Percentiles rank a stretch among this genome's conserved stretches.
phyloP scores from a whole-genome alignment of 495 filamentous ascomycete genomes.

The Annulohypoxylon bovei region DNA sequence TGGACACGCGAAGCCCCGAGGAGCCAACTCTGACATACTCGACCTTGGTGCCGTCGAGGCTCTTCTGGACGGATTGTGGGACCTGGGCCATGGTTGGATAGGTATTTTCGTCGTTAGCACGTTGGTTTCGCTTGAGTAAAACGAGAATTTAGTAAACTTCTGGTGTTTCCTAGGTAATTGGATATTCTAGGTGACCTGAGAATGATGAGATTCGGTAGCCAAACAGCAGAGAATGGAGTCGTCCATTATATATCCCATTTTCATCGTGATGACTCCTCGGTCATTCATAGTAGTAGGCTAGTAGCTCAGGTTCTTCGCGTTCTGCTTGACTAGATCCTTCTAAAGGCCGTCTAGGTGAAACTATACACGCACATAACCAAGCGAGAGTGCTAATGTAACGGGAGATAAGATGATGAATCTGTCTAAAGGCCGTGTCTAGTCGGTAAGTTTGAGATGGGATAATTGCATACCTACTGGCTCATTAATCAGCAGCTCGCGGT shows the following conservation, averaged over 20 bases:
- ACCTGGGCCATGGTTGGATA: conserved; percentile 14
- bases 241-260: conserved; percentile 3
- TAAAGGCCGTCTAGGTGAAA: background rate
- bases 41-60: conserved; percentile 32
- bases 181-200: background rate
- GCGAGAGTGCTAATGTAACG: background rate
- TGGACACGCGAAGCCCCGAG: conserved; percentile 69
- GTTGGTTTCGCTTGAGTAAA: background rate
- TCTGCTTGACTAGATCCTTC: background rate
- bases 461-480: background rate
- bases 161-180: background rate
- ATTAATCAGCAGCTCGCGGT: conserved; percentile 22
- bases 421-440: background rate
- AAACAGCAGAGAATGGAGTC: background rate
- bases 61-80: conserved; percentile 34
- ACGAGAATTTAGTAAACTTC: background rate
- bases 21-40: conserved; percentile 32
- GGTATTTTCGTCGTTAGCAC: background rate
- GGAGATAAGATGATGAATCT: conserved; percentile 11
- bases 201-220: background rate
- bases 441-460: background rate
- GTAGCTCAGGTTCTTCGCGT: background rate
- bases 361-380: background rate
- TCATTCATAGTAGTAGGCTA: background rate
- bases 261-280: background rate